Evolutionary conservation across 768 basidiomycete species (phyloP).

Genomic region (Auriscalpium microsporum): DNA sequence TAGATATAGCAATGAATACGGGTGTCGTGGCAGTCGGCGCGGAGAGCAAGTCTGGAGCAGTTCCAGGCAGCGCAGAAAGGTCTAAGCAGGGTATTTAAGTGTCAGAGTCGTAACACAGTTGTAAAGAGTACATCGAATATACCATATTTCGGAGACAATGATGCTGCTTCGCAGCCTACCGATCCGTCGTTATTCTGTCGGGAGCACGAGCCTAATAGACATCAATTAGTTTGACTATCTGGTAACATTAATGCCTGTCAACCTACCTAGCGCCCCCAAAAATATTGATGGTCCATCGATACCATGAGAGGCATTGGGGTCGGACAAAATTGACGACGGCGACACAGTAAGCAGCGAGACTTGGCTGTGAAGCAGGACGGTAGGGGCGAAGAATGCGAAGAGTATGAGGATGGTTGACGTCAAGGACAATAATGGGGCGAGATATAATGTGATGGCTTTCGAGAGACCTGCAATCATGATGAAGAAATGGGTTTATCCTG

Average conservation of each 20-base stretch:
- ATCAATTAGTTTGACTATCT: not conserved
- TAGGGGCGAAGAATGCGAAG: slow-evolving; percentile 63
- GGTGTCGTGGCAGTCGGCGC: slow-evolving; percentile 56
- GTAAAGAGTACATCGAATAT: slow-evolving; percentile 15
- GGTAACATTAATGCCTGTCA: not conserved
- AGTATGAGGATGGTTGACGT: slow-evolving; percentile 58
- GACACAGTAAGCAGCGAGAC: slow-evolving; percentile 60
- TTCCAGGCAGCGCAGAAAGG: slow-evolving; percentile 50
- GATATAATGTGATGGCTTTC: slow-evolving; percentile 57
- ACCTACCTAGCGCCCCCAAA: slow-evolving; percentile 58
- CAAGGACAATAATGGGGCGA: slow-evolving; percentile 58
- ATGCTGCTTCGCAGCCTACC: slow-evolving; percentile 48
- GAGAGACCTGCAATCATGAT: slow-evolving; percentile 67
- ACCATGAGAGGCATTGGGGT: slow-evolving; percentile 19
- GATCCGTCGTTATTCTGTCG: slow-evolving; percentile 37
- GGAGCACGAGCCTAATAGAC: slow-evolving; percentile 55
- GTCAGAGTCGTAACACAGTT: not conserved
- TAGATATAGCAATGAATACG: slow-evolving; percentile 52
- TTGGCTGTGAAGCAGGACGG: slow-evolving; percentile 45
- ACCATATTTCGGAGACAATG: slow-evolving; percentile 58
- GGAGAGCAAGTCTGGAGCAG: slow-evolving; percentile 47
- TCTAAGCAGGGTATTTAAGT: slow-evolving; percentile 33
- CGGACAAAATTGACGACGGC: slow-evolving; percentile 40
- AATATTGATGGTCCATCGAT: slow-evolving; percentile 65
- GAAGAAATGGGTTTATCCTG: not conserved